A percentile compares a stretch with the other conserved stretches of the same genome.
These are phyloP conservation scores for Echinochloa phyllopogon DNA, from an alignment of 176 grass and related monocot species.

Conservation along the genomic window DNA sequence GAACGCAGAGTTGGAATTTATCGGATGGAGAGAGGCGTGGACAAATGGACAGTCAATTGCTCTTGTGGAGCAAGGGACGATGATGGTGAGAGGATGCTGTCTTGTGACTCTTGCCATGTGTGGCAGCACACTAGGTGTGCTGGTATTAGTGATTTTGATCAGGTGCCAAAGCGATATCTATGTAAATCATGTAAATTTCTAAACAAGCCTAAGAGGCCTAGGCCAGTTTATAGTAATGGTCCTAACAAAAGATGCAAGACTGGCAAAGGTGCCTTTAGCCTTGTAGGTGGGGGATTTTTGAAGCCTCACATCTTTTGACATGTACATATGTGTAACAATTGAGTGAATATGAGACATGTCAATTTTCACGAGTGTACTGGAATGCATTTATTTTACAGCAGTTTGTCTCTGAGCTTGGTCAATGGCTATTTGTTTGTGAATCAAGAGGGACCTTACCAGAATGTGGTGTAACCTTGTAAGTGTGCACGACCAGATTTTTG, in stretches of 20 bases:
- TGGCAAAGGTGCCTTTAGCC: constrained; percentile 29
- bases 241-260: constrained; percentile 50
- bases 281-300: constrained; percentile 38
- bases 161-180: constrained; percentile 66
- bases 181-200: constrained; percentile 62
- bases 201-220: constrained; percentile 34
- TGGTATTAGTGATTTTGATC: constrained; percentile 67
- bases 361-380: neutral
- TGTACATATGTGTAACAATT: constrained; percentile 36
- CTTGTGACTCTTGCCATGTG: constrained; percentile 72
- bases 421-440: neutral
- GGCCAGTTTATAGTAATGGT: constrained; percentile 29
- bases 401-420: neutral
- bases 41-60: constrained; percentile 74
- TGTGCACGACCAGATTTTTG: neutral
- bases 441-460: neutral
- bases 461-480: neutral
- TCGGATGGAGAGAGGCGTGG: constrained; percentile 70
- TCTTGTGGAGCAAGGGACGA: constrained; percentile 76
- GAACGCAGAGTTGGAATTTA: constrained; percentile 51
- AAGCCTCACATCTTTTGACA: constrained; percentile 41
- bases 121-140: constrained; percentile 86
- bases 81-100: constrained; percentile 87
- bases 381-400: neutral
- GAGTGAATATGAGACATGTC: constrained; percentile 3